Percentiles rank a stretch among this genome's conserved stretches.
These are phyloP conservation scores for Clitoria ternatea DNA, from an alignment of 306 rosid species.

Conservation along the genomic window DNA sequence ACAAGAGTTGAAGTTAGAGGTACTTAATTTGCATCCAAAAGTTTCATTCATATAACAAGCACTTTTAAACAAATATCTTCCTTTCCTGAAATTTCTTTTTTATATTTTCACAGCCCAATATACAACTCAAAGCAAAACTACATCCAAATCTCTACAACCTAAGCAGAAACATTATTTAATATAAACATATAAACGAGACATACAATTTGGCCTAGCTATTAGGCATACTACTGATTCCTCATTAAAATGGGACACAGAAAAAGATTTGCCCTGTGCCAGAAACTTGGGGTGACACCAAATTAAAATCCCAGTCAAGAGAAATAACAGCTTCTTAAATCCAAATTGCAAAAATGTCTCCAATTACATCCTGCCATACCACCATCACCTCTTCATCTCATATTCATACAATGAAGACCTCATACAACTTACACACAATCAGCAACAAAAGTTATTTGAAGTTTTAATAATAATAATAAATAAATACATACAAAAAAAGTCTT, in stretches of 20 bases:
- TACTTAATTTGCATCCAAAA: neutral
- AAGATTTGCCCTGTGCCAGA: conserved; percentile 10
- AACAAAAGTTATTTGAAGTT: neutral
- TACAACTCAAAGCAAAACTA: neutral
- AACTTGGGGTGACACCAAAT: neutral
- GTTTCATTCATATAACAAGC: conserved; percentile 9
- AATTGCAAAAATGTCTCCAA: conserved; percentile 13
- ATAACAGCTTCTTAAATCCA: conserved; percentile 8
- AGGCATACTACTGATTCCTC: conserved; percentile 1
- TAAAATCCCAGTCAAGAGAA: conserved; percentile 1
- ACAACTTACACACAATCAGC: conserved; percentile 20
- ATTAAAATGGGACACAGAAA: neutral
- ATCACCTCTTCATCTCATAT: conserved; percentile 14
- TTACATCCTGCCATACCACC: conserved; percentile 21
- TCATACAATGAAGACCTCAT: conserved; percentile 10
- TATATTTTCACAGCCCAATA: neutral
- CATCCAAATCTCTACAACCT: conserved; percentile 14
- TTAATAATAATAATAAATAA: neutral
- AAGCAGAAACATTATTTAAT: neutral
- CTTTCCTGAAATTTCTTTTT: neutral
- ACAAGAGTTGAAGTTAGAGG: neutral
- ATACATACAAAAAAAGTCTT: neutral
- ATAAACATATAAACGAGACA: neutral
- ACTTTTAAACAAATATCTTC: neutral
- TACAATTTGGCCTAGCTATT: neutral